phyloP scores from a whole-genome alignment of 768 basidiomycete species.

The Boletus patriciae region DNA sequence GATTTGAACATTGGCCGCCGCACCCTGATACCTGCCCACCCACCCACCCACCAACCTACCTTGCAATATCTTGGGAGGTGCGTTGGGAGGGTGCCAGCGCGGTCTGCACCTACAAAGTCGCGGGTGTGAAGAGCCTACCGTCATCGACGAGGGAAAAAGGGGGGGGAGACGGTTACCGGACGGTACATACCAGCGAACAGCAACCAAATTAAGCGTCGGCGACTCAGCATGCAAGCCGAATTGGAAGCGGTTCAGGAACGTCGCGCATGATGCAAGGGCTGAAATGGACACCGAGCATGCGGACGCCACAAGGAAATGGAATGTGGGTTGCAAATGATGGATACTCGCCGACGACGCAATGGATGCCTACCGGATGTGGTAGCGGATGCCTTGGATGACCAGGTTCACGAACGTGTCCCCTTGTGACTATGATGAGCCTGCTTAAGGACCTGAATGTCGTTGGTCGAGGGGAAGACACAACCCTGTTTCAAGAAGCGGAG shows the following conservation, averaged over 20 bases:
- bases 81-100: neutral
- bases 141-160: neutral
- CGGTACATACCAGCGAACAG: neutral
- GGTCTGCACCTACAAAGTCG: too few relatives aligned
- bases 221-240: neutral
- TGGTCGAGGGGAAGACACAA: neutral
- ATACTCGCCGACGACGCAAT: neutral
- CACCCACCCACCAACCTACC: too few relatives aligned
- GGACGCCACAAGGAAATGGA: too few relatives aligned
- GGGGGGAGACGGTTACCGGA: too few relatives aligned
- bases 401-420: neutral
- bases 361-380: too few relatives aligned
- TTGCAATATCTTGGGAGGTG: neutral
- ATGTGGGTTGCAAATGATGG: neutral
- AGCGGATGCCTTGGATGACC: neutral
- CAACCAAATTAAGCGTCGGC: neutral
- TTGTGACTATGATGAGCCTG: neutral
- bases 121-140: neutral
- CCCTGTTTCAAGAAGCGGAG: neutral
- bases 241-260: neutral
- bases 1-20: neutral
- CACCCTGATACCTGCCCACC: neutral
- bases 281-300: neutral
- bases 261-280: neutral
- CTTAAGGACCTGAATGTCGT: neutral